Evolutionary conservation across 768 basidiomycete genomes (phyloP), one percentile per base, ranked within the genome.

Genomic region (Mycena rosella): DNA sequence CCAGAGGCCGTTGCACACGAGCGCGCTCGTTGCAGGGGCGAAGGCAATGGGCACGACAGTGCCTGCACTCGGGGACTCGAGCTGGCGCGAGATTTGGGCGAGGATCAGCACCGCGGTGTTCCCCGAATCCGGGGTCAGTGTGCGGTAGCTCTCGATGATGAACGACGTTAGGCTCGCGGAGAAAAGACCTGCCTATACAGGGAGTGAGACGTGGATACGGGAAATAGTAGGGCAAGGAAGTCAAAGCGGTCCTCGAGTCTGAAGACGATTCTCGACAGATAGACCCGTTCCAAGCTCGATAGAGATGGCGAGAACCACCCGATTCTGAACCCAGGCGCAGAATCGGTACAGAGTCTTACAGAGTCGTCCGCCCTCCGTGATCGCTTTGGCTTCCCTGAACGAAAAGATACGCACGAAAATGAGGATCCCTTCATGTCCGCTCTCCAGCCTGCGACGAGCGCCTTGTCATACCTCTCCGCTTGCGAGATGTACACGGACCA

Each of bases 161-260:
- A 75, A 75, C 11, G 67, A 72, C 15, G 70, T 72, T 20, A 74
- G 49, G 13, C 49, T 66, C 7, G 63, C 71, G 11, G 73, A 74
- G 54, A 75, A 75, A 0, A 75, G 63, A 44, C 73, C 72, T 6
- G 72, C 71, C 72, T 74, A 42, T 22, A 17, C 13, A 20, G 1
- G 18, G 27, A 6, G 7, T 36, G 7, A 48, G 38, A 32, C 13
- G 14, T 17, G 11, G 58, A 20, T 20, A 34, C 13, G 40, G 20
- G 49, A 36, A 11, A 30, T 55, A n/a, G n/a, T n/a, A n/a, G n/a
- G n/a, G n/a, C n/a, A n/a, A n/a, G n/a, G n/a, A n/a, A n/a, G n/a
- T n/a, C n/a, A n/a, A n/a, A n/a, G n/a, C n/a, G n/a, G n/a, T n/a
- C n/a, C n/a, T n/a, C n/a, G n/a, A n/a, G n/a, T n/a, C n/a, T n/a